Base-by-base conservation (phyloP, 2,329 filamentous ascomycete genomes). In the Diaporthe vaccinii region DNA sequence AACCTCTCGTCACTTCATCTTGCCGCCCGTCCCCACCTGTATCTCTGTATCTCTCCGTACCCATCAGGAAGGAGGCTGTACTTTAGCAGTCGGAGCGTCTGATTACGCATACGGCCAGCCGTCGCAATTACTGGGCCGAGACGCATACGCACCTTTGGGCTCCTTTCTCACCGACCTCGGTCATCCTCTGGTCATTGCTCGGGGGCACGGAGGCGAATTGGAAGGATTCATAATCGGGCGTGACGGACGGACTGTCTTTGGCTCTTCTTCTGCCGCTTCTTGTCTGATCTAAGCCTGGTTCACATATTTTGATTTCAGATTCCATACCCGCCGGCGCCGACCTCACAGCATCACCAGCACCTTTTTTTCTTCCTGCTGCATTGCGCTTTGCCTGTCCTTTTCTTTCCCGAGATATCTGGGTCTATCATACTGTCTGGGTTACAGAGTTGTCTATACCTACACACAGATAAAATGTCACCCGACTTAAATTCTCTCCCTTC, bases 401-500 rank as follows among this genome's bases (percentile, higher is more conserved):
- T 74, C 31, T 55, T 61, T 71, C 41, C n/a, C 39, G 62, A 69
- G 67, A 53, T 75, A 69, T 62, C 67, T 68, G 62, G 61, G 53
- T 20, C 34, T 65, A 73, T n/a, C 7, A 9, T 25, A 44, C 46
- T 73, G 31, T 73, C 41, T 74, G 67, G 58, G 62, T 49, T 68
- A 59, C 69, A 31, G 41, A 46, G n/a, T 73, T 73, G 51, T 72
- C 53, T 55, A 55, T 61, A 69, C 69, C 68, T 73, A 65, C 74
- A 72, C 58, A 77, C 71, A 77, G 81, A 69, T 67, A 78, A 70
- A 74, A 94, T 95, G 93, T 90, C 92, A 78, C 93, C 93, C 69
- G 93, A 95, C 85, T 89, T 95, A 81, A 94, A 95, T 86, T 92
- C 92, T 9, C 87, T 95, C 75, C 90, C 91, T 57, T 85, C 87